phyloP scores from a whole-genome alignment of 371 early-diverging fungal genomes.

The Gilbertella persicaria region DNA sequence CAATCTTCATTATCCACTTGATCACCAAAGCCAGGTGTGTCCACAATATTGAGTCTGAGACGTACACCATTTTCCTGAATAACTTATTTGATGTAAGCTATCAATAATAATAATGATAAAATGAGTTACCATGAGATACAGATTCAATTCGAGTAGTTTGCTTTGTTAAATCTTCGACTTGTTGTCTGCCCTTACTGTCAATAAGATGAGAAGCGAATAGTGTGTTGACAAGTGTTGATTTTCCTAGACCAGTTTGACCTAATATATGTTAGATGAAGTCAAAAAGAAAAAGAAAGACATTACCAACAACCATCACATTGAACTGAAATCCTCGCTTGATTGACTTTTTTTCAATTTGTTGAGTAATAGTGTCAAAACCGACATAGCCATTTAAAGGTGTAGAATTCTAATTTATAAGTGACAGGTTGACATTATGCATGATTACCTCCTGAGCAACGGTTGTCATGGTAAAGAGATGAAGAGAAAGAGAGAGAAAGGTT shows the following conservation, averaged over 20 bases:
- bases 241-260: constrained; percentile 98
- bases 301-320: constrained; percentile 93
- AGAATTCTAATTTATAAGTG: neutral
- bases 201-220: constrained; percentile 84
- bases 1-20: constrained; percentile 89
- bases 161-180: constrained; percentile 66
- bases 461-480: too few relatives aligned
- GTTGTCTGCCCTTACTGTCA: constrained; percentile 79
- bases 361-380: constrained; percentile 93
- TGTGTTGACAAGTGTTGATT: constrained; percentile 98
- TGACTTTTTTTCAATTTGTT: constrained; percentile 91
- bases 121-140: constrained; percentile 69
- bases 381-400: constrained; percentile 71
- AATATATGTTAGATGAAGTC: constrained; percentile 3
- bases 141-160: constrained; percentile 85
- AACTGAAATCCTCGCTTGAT: constrained; percentile 93
- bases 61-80: constrained; percentile 85
- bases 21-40: constrained; percentile 80
- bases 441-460: too few relatives aligned
- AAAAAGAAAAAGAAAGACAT: neutral
- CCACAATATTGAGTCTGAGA: constrained; percentile 80
- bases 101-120: neutral
- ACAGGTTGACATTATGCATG: too few relatives aligned
- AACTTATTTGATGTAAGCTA: constrained; percentile 35
- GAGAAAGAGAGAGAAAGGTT: too few relatives aligned